These are phyloP conservation scores for Radiomyces spectabilis DNA, from an alignment of 192 early-diverging fungal species.

Conservation along the genomic window DNA sequence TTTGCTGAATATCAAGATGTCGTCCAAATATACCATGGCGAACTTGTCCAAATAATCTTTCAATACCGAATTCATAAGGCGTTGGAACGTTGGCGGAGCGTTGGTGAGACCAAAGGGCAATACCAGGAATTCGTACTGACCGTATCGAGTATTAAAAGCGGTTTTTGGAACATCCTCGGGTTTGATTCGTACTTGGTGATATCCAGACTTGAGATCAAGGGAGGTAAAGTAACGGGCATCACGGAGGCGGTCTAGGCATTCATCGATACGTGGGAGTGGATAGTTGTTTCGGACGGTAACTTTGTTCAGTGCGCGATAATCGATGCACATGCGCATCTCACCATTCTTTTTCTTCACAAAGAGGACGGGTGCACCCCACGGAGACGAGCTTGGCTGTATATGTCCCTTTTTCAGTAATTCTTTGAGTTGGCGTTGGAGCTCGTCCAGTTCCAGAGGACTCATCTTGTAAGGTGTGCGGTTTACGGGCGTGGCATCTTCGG, in stretches of 20 bases:
- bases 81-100: slow-evolving; percentile 12
- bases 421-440: too few species aligned
- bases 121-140: slow-evolving; percentile 11
- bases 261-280: slow-evolving; percentile 42
- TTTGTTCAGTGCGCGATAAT: slow-evolving; percentile 40
- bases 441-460: too few species aligned
- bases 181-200: slow-evolving; percentile 32
- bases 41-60: not conserved
- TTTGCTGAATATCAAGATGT: slow-evolving; percentile 31
- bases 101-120: slow-evolving; percentile 27
- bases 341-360: slow-evolving; percentile 35
- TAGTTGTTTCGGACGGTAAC: slow-evolving; percentile 36
- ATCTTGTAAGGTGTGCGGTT: too few species aligned
- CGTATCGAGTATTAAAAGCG: slow-evolving; percentile 13
- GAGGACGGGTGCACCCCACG: slow-evolving; percentile 26
- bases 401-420: too few species aligned
- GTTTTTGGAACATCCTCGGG: slow-evolving; percentile 28
- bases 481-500: too few species aligned
- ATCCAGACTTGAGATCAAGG: slow-evolving; percentile 34
- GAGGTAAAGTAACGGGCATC: slow-evolving; percentile 28
- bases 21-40: slow-evolving; percentile 34
- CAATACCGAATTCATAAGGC: slow-evolving; percentile 4
- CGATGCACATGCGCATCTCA: slow-evolving; percentile 21
- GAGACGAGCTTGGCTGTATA: too few species aligned
- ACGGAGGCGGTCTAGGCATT: slow-evolving; percentile 24